phyloP scores from a whole-genome alignment of 108 stramenopile species.

The Cylindrotheca fusiformis region DNA sequence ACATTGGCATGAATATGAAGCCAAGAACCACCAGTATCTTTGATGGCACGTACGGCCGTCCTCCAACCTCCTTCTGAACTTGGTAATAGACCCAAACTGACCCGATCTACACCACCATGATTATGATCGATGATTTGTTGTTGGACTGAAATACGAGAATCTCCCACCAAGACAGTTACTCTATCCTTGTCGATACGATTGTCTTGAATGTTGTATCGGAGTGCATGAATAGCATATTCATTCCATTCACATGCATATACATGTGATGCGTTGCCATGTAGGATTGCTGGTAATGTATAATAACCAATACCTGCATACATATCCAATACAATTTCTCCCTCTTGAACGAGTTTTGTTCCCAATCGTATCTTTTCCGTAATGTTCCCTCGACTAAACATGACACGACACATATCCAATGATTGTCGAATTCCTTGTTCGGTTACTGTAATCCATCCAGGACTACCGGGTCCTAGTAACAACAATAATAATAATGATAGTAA shows the following conservation, averaged over 20 bases:
- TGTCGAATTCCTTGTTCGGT: conserved; percentile 89
- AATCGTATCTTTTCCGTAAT: conserved; percentile 91
- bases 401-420: conserved; percentile 87
- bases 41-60: conserved; percentile 74
- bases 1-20: conserved; percentile 96
- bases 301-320: conserved; percentile 98
- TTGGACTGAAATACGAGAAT: conserved; percentile 56
- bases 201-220: conserved; percentile 72
- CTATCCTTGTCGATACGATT: conserved; percentile 67
- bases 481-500: too few relatives aligned
- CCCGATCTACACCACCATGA: conserved; percentile 57
- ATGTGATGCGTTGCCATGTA: conserved; percentile 64
- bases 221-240: conserved; percentile 66
- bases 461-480: conserved; percentile 46
- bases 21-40: conserved; percentile 59
- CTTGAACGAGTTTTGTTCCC: conserved; percentile 56
- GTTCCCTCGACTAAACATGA: conserved; percentile 96
- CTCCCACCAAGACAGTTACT: conserved; percentile 71
- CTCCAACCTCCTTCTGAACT: conserved; percentile 89
- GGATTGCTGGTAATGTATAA: conserved; percentile 87
- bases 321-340: conserved; percentile 82
- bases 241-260: conserved; percentile 95
- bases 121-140: conserved; percentile 28
- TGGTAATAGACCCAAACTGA: conserved; percentile 92
- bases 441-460: conserved; percentile 88